Evolutionary conservation across 441 rosid genomes (phyloP), one percentile per base, ranked within the genome.

Genomic region (Eruca vesicaria): DNA sequence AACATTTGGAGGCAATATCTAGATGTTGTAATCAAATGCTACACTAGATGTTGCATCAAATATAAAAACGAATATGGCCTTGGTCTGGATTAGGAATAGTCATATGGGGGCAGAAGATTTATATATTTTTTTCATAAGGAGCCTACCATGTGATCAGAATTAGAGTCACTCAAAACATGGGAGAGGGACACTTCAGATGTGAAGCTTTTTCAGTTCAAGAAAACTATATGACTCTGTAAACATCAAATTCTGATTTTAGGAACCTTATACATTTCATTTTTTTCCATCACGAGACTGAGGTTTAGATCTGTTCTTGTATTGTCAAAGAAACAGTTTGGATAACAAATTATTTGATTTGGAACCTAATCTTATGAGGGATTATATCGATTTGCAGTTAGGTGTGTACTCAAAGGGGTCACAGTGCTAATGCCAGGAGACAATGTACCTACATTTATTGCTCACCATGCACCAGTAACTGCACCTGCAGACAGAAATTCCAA

Each of bases 351-450:
- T 57, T 20, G 21, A 23, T 15, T 41, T 7, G 36, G 8, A 74
- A 4, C n/a, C 16, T 52, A 26, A 43, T 15, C 20, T 68, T 48
- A 7, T 0, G 9, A 8, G 36, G 20, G 7, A 10, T 48, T 41
- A 31, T 58, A 77, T 56, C 5, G 21, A 66, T 77, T 11, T 78
- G 71, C 88, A 95, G 95, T 84, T 86, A 86, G 83, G 80, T 15
- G 82, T 84, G 53, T 92, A 92, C 79, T 87, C 93, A 20, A 87
- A 59, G 97, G 88, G 66, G 95, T 91, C 43, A 91, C 95, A 3
- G 98, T 93, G 7, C 76, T 95, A 82, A 95, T 95, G 97, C 97
- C 92, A 0, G 96, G 98, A 20, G 89, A 95, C 50, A 71, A 82
- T 21, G 72, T 87, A 53, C 98, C 97, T 20, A 84, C 96, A 12